Conservation (phyloP, 768 basidiomycete genomes). For the Kwoniella dendrophila region DNA sequence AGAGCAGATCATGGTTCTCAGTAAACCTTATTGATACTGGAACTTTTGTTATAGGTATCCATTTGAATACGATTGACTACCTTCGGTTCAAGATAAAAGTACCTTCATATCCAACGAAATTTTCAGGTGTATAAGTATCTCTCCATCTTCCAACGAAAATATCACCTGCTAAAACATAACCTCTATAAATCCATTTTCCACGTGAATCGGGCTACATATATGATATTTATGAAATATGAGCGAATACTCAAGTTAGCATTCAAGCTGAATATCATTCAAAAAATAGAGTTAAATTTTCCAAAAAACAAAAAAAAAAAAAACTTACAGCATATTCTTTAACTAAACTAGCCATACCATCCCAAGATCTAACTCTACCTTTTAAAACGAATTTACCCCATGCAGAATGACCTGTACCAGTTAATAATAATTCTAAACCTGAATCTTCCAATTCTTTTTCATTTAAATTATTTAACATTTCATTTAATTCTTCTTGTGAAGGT, state of each 20-base stretch:
- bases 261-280: no score
- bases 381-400: conserved; percentile 56
- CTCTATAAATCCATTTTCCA: conserved; percentile 54
- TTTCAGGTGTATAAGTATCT: conserved; percentile 55
- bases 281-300: no score
- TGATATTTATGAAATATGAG: no score
- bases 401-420: conserved; percentile 54
- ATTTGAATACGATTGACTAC: conserved; percentile 4
- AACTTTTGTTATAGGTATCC: no score
- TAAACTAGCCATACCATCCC: conserved; percentile 55
- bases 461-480: conserved; percentile 22
- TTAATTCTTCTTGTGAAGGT: conserved; percentile 36
- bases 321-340: conserved; percentile 57
- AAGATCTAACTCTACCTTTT: conserved; percentile 51
- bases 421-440: conserved; percentile 48
- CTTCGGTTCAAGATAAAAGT: conserved; percentile 43
- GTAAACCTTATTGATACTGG: no score
- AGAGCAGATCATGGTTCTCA: no score
- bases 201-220: conserved; percentile 42
- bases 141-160: conserved; percentile 55
- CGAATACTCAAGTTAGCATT: no score
- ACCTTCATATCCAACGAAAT: conserved; percentile 64
- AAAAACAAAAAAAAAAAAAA: not conserved
- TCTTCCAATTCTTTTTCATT: conserved; percentile 34
- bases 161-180: conserved; percentile 54